A percentile compares a stretch with the other conserved stretches of the same genome.
These are phyloP conservation scores for Aspergillus pseudonomiae DNA, from an alignment of 2,329 filamentous ascomycete species.

Conservation along the genomic window DNA sequence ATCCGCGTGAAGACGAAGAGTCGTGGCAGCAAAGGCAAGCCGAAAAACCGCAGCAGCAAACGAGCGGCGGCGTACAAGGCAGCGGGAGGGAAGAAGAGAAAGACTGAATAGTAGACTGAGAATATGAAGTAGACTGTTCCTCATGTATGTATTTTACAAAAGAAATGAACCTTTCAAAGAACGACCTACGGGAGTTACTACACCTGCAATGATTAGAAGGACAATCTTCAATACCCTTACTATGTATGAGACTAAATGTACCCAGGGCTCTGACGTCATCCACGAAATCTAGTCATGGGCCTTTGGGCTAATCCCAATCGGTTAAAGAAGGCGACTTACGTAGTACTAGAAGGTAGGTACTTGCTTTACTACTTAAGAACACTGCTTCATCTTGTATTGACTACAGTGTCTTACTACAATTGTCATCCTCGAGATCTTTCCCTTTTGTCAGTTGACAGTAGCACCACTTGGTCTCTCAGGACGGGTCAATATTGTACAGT, in stretches of 20 bases:
- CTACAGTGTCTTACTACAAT: not conserved
- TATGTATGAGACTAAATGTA: not conserved
- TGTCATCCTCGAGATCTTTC: not conserved
- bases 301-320: not conserved
- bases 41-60: slow-evolving; percentile 44
- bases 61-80: slow-evolving; percentile 48
- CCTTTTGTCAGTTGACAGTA: not conserved
- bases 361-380: not conserved
- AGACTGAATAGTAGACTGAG: slow-evolving; percentile 7
- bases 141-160: slow-evolving; percentile 6
- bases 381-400: not conserved
- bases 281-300: not conserved
- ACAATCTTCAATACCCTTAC: not conserved
- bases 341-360: too few relatives aligned
- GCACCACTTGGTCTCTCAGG: not conserved
- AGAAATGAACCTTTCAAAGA: not conserved
- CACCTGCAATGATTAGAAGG: not conserved
- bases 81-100: slow-evolving; percentile 35
- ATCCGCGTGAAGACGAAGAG: slow-evolving; percentile 43
- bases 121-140: slow-evolving; percentile 8
- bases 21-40: slow-evolving; percentile 44
- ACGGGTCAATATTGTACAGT: not conserved
- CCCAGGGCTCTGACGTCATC: not conserved
- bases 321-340: not conserved
- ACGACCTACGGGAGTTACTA: not conserved